Base-by-base conservation (phyloP, 202 grass and related monocot genomes). In the Digitaria exilis region DNA sequence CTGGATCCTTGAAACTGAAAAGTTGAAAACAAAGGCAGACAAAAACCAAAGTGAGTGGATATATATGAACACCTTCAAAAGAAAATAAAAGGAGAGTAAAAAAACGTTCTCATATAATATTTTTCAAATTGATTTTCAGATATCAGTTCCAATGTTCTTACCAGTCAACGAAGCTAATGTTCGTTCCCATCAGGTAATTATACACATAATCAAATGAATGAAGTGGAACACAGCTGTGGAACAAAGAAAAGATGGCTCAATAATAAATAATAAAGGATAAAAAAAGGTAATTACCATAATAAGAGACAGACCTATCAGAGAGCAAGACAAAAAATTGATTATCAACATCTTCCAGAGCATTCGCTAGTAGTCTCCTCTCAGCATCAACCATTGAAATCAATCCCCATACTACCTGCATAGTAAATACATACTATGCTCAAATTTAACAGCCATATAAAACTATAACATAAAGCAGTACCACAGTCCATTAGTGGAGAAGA, bases 341-440 rank as follows among this genome's bases (percentile, higher is more conserved):
- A 90, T 99, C 93, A 45, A 69, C 66, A 51, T 99, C 96, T 82
- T 87, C 80, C 66, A 99, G 86, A 79, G 96, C 96, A 86, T 99
- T 90, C 16, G 93, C 96, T 83, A 99, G 90, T 72, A 99, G 86
- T 65, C 96, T 99, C 87, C 82, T 99, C 81, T 99, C 96, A 31
- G 96, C 96, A 84, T 99, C 96, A 71, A 99, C 82, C 96, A 99
- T 99, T 35, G 96, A 99, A 86, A 99, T 96, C 84, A 90, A 92
- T 72, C 96, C 96, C 96, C 96, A 99, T 19, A 91, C 85, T 71
- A 99, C 93, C 96, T 99, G 82, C 74, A 89, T 58, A 75, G 56
- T 32, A 73, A 64, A 39, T 32, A 71, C 59, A 60, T 73, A 42
- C 19, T 51, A 42, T 7, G 25, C 82, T 90, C 17, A 87, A 74